Conservation (phyloP, 768 basidiomycete genomes). For the Lactifluus subvellereus region DNA sequence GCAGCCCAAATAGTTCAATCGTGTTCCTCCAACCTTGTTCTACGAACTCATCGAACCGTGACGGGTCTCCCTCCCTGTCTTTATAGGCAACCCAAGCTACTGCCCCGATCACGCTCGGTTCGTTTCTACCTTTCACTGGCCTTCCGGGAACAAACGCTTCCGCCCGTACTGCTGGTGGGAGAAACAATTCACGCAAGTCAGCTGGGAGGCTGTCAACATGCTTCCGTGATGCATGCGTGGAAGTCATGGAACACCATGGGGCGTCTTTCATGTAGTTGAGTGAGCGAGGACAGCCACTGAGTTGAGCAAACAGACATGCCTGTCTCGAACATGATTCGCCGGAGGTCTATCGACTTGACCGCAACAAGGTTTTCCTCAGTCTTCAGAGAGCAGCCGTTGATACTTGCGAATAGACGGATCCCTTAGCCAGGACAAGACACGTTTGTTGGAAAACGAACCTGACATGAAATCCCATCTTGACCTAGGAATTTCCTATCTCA, state of each 20-base stretch:
- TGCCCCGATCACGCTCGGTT: slow-evolving; percentile 57
- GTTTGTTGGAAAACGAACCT: slow-evolving; percentile 32
- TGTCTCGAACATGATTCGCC: slow-evolving; percentile 66
- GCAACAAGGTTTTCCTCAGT: slow-evolving; percentile 57
- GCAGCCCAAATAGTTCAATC: slow-evolving; percentile 48
- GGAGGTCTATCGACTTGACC: slow-evolving; percentile 49
- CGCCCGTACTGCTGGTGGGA: slow-evolving; percentile 46
- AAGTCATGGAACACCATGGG: slow-evolving; percentile 68
- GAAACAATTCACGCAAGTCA: slow-evolving; percentile 42
- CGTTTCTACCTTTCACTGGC: slow-evolving; percentile 72
- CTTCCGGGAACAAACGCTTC: slow-evolving; percentile 55
- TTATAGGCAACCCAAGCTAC: slow-evolving; percentile 67
- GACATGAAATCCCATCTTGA: slow-evolving; percentile 68
- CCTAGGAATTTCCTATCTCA: slow-evolving; percentile 34
- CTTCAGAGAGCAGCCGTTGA: slow-evolving; percentile 78
- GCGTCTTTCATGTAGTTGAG: slow-evolving; percentile 41
- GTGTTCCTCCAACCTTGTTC: slow-evolving; percentile 62
- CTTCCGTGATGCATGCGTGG: slow-evolving; percentile 54
- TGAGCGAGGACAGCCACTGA: not conserved
- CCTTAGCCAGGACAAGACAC: not conserved
- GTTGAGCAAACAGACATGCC: slow-evolving; percentile 36
- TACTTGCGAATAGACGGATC: slow-evolving; percentile 30
- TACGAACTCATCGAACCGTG: slow-evolving; percentile 49
- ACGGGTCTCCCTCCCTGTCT: slow-evolving; percentile 40
- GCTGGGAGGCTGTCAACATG: slow-evolving; percentile 45